Conservation (phyloP, 345 rosid genomes). For the Erodium maritimum region DNA sequence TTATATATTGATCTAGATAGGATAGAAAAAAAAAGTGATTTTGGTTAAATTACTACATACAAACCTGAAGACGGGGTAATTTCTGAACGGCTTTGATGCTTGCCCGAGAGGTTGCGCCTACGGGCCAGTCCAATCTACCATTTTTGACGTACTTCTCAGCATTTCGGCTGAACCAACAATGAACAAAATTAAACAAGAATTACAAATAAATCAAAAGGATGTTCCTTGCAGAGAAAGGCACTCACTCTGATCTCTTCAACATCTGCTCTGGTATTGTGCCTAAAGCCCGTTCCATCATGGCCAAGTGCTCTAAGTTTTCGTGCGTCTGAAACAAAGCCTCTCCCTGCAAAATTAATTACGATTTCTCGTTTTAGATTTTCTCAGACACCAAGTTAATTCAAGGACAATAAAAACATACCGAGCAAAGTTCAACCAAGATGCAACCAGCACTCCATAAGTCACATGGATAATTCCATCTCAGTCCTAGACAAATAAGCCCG, state of each 20-base stretch:
- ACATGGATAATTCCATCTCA: conserved; percentile 63
- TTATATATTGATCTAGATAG: too few relatives aligned
- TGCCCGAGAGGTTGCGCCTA: conserved; percentile 52
- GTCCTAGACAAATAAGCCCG: conserved; percentile 29
- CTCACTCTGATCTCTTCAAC: conserved; percentile 48
- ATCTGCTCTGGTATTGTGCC: conserved; percentile 56
- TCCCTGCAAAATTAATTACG: conserved; percentile 29
- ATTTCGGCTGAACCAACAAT: conserved; percentile 31
- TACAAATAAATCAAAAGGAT: conserved; percentile 2
- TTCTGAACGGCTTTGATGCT: conserved; percentile 52
- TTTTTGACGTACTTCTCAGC: conserved; percentile 51
- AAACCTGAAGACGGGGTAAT: conserved; percentile 56
- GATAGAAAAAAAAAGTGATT: too few relatives aligned
- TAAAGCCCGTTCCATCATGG: conserved; percentile 67
- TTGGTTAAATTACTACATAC: too few relatives aligned
- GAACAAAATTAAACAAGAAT: neutral
- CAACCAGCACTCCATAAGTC: conserved; percentile 71
- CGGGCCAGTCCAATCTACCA: conserved; percentile 61
- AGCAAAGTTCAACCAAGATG: conserved; percentile 60
- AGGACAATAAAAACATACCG: conserved; percentile 22
- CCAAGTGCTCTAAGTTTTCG: conserved; percentile 63
- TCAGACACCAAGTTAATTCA: neutral
- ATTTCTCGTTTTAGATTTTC: neutral
- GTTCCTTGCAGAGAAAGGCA: conserved; percentile 5
- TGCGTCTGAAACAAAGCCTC: conserved; percentile 68